Conservation (phyloP, 2,329 filamentous ascomycete species). For the Aureobasidium leucospermi region DNA sequence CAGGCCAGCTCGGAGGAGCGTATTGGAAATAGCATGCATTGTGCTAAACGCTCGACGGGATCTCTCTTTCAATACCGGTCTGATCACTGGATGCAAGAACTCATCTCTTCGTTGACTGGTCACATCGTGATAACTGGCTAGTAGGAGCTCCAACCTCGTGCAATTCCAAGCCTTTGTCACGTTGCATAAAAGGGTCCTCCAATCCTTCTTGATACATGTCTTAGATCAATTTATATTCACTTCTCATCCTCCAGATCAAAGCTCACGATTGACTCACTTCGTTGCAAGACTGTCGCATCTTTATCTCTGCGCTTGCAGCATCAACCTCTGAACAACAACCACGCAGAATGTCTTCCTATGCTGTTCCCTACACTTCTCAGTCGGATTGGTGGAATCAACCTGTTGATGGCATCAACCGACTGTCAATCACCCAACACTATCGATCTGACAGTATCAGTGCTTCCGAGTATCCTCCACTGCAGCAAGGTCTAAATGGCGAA, state of each 20-base stretch:
- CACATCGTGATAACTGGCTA: not conserved
- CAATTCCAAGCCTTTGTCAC: slow-evolving; percentile 1
- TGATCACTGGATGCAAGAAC: slow-evolving; percentile 6
- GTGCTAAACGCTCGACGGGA: slow-evolving; percentile 1
- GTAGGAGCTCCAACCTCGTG: not conserved
- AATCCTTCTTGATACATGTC: not conserved
- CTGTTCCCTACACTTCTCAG: not conserved
- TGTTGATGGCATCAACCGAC: not conserved
- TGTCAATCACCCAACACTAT: not conserved
- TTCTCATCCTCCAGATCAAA: not conserved
- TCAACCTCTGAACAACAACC: not conserved
- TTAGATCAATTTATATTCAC: slow-evolving; percentile 3
- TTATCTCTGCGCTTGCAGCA: not conserved
- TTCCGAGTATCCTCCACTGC: not conserved
- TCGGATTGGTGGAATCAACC: slow-evolving; percentile 7
- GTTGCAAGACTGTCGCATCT: slow-evolving; percentile 7
- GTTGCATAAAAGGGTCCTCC: slow-evolving; percentile 1
- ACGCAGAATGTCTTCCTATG: not conserved
- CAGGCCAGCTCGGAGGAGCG: slow-evolving; percentile 5
- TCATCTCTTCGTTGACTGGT: not conserved
- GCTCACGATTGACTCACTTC: not conserved
- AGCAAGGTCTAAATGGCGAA: not conserved
- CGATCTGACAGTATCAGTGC: not conserved
- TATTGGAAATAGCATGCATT: slow-evolving; percentile 11
- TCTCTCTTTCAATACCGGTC: not conserved